A percentile compares a stretch with the other conserved stretches of the same genome.
phyloP scores from a whole-genome alignment of 2,329 filamentous ascomycete genomes.

The Fusarium haematococcum region DNA sequence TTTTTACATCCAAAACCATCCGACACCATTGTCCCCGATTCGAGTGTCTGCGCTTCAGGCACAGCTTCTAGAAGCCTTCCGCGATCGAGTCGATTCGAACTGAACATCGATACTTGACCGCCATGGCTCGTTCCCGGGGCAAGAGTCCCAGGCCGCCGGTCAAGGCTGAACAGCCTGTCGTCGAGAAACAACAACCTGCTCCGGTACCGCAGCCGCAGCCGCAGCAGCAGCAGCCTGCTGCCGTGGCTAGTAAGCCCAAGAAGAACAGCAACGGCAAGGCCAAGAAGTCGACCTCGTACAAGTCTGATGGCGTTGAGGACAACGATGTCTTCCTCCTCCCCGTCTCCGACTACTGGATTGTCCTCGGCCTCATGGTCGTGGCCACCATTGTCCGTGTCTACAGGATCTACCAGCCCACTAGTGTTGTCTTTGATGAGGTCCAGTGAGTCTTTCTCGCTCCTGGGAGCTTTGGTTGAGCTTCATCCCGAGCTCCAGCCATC shows the following conservation, averaged over 20 bases:
- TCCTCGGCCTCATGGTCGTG: conserved; percentile 78
- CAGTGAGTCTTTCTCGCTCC: conserved; percentile 74
- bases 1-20: background rate
- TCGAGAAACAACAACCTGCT: conserved; percentile 37
- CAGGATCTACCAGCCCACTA: conserved; percentile 94
- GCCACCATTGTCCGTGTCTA: conserved; percentile 87
- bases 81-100: conserved; percentile 33
- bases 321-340: conserved; percentile 93
- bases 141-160: conserved; percentile 52
- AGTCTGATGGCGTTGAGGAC: conserved; percentile 84
- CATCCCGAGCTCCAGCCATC: background rate
- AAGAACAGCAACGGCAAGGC: conserved; percentile 45
- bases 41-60: conserved; percentile 22
- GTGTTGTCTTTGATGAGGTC: conserved; percentile 98
- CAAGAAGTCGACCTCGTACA: conserved; percentile 68
- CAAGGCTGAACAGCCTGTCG: conserved; percentile 38
- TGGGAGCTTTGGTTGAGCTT: conserved; percentile 4
- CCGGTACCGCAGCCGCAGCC: conserved; percentile 22
- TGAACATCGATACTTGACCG: conserved; percentile 28
- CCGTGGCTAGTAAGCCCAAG: conserved; percentile 25
- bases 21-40: conserved; percentile 18
- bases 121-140: conserved; percentile 54
- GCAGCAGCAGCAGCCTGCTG: conserved; percentile 18
- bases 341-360: conserved; percentile 82
- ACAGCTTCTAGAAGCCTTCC: conserved; percentile 7